Percentiles rank a stretch among this genome's conserved stretches.
phyloP scores from a whole-genome alignment of 2,329 filamentous ascomycete species.

The Gaeumannomyces sp. region DNA sequence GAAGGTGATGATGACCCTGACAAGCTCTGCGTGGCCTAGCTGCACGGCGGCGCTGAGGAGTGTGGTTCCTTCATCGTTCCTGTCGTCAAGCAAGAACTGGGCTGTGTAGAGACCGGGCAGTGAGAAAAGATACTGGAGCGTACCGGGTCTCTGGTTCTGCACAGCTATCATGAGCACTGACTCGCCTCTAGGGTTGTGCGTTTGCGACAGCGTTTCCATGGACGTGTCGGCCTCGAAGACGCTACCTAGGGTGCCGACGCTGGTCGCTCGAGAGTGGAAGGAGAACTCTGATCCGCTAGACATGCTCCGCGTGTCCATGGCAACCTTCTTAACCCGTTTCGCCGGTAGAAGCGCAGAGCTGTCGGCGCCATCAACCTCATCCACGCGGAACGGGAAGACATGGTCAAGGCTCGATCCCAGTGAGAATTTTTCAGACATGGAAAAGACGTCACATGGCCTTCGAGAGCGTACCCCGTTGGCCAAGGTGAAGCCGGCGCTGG shows the following conservation, averaged over 20 bases:
- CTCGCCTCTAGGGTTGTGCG: conserved; percentile 65
- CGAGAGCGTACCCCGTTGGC: conserved; percentile 28
- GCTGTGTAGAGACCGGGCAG: conserved; percentile 70
- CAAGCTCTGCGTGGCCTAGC: conserved; percentile 66
- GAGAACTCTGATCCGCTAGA: conserved; percentile 83
- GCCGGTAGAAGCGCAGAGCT: conserved; percentile 27
- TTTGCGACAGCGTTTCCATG: conserved; percentile 69
- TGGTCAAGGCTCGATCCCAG: conserved; percentile 62
- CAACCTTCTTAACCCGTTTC: conserved; percentile 68
- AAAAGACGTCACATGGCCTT: conserved; percentile 22
- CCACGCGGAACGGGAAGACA: conserved; percentile 83
- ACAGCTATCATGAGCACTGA: conserved; percentile 86
- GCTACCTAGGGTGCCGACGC: conserved; percentile 66
- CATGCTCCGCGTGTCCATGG: conserved; percentile 83
- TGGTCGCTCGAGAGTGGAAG: conserved; percentile 72
- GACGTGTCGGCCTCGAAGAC: conserved; percentile 81
- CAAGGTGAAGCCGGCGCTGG: conserved; percentile 23
- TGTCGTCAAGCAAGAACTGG: conserved; percentile 68
- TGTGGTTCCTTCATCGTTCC: conserved; percentile 84
- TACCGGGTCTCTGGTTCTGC: conserved; percentile 62
- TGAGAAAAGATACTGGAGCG: conserved; percentile 73
- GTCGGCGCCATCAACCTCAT: conserved; percentile 30
- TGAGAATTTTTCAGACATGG: conserved; percentile 45
- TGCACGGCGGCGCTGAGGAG: conserved; percentile 88
- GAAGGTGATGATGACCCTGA: conserved; percentile 69